These are phyloP conservation scores for Globisporangium abappressorium DNA, from an alignment of 352 stramenopile species.

Conservation along the genomic window DNA sequence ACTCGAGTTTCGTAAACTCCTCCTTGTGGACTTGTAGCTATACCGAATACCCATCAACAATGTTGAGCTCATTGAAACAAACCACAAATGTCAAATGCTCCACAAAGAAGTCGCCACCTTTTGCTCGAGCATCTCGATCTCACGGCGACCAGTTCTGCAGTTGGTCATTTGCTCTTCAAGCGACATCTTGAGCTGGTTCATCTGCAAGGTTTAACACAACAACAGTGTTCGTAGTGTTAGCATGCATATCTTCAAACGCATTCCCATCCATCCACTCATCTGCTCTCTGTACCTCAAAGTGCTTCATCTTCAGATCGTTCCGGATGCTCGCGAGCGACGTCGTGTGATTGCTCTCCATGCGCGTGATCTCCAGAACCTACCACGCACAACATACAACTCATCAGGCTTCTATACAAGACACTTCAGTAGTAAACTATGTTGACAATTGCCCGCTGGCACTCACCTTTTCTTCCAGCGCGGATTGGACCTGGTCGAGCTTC, in stretches of 20 bases:
- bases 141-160: conserved; percentile 29
- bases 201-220: conserved; percentile 19
- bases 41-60: background rate
- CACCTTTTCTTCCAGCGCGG: conserved; percentile 53
- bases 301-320: conserved; percentile 78
- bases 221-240: background rate
- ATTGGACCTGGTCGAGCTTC: conserved; percentile 43
- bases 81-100: background rate
- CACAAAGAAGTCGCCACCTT: conserved; percentile 35
- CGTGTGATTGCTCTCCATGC: conserved; percentile 50
- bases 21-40: conserved; percentile 67
- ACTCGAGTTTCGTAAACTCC: conserved; percentile 68
- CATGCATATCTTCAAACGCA: background rate
- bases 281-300: conserved; percentile 53
- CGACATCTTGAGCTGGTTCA: conserved; percentile 59
- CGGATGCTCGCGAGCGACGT: conserved; percentile 41
- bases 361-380: conserved; percentile 50
- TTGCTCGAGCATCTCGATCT: conserved; percentile 69
- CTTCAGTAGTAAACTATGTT: background rate
- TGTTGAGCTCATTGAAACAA: background rate
- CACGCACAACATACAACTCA: no score
- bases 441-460: background rate
- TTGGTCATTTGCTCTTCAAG: conserved; percentile 51
- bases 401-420: background rate
- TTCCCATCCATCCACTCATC: background rate